Evolutionary conservation across 2,329 filamentous ascomycete genomes (phyloP).

Genomic region (Xylaria multiplex): DNA sequence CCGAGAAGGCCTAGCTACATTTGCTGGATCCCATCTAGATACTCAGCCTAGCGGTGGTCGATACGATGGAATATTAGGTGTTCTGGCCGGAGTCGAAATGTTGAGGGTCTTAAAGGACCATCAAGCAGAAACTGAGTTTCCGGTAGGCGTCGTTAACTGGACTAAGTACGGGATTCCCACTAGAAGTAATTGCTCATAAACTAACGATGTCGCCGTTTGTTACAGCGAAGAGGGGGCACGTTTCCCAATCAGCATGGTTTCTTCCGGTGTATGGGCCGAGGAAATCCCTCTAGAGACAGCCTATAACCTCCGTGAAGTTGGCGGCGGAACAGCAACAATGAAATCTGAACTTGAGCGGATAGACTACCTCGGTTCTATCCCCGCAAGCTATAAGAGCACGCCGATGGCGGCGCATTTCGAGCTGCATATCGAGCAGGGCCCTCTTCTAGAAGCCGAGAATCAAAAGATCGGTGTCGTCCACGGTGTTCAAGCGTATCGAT

Average conservation of each 20-base stretch:
- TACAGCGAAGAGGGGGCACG: slow-evolving; percentile 77
- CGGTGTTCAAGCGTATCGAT: slow-evolving; percentile 79
- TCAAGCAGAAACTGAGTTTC: slow-evolving; percentile 73
- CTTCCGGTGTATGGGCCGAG: slow-evolving; percentile 82
- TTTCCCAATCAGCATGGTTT: slow-evolving; percentile 79
- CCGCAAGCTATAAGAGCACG: slow-evolving; percentile 65
- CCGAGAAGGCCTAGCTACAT: slow-evolving; percentile 68
- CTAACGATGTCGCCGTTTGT: neutral
- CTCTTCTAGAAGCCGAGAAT: slow-evolving; percentile 72
- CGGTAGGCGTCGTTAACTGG: slow-evolving; percentile 81
- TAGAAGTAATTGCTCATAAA: neutral
- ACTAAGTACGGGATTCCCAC: slow-evolving; percentile 62
- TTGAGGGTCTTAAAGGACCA: slow-evolving; percentile 74
- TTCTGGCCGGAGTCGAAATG: slow-evolving; percentile 78
- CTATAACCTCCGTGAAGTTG: slow-evolving; percentile 70
- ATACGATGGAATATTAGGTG: slow-evolving; percentile 81
- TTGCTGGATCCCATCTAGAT: slow-evolving; percentile 75
- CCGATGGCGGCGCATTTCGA: slow-evolving; percentile 84
- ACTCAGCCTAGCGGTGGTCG: slow-evolving; percentile 72
- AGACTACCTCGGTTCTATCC: slow-evolving; percentile 70
- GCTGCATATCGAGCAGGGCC: slow-evolving; percentile 86
- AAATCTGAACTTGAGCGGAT: slow-evolving; percentile 76
- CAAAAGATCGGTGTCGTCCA: slow-evolving; percentile 76
- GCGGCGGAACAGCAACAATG: slow-evolving; percentile 69
- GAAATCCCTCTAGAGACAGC: slow-evolving; percentile 69